Percentiles rank a stretch among this genome's conserved stretches.
Conservation (phyloP, 2,329 filamentous ascomycete species). For the Alternaria brassicae region DNA sequence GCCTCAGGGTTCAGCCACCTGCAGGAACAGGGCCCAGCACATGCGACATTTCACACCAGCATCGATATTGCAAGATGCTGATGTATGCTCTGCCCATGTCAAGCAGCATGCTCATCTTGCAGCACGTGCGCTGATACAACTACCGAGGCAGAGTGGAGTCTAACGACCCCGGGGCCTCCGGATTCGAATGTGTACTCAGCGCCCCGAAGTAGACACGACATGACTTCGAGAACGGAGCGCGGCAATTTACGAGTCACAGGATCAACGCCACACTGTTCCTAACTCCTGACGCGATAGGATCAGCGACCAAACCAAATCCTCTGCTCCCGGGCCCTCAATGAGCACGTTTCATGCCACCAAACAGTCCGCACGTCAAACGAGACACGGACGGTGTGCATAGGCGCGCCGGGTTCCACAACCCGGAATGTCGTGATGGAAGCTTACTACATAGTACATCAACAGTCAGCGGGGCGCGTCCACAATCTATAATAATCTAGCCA, state of each 20-base stretch:
- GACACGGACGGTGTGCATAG: slow-evolving; percentile 22
- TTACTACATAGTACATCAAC: too few relatives aligned
- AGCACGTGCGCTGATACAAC: not conserved
- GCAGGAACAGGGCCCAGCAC: slow-evolving; percentile 13
- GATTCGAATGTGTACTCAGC: not conserved
- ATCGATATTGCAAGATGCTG: not conserved
- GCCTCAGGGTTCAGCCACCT: slow-evolving; percentile 12
- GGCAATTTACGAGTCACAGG: not conserved
- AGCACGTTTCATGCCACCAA: slow-evolving; percentile 47
- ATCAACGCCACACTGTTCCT: slow-evolving; percentile 18
- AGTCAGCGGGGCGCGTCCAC: slow-evolving; percentile 36
- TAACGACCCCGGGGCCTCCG: too few relatives aligned
- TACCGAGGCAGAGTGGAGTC: not conserved
- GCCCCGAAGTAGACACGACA: not conserved
- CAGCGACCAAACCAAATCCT: not conserved
- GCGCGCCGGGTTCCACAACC: slow-evolving; percentile 38
- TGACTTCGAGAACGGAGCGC: not conserved
- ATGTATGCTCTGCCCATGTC: not conserved
- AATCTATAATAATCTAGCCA: slow-evolving; percentile 45
- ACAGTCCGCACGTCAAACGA: slow-evolving; percentile 13
- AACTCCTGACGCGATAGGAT: not conserved
- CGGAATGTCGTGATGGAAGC: slow-evolving; percentile 20
- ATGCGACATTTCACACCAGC: not conserved
- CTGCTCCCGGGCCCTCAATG: slow-evolving; percentile 20
- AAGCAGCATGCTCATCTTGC: not conserved